phyloP scores from a whole-genome alignment of 352 stramenopile genomes.

The Heterotrichella gracilis region DNA sequence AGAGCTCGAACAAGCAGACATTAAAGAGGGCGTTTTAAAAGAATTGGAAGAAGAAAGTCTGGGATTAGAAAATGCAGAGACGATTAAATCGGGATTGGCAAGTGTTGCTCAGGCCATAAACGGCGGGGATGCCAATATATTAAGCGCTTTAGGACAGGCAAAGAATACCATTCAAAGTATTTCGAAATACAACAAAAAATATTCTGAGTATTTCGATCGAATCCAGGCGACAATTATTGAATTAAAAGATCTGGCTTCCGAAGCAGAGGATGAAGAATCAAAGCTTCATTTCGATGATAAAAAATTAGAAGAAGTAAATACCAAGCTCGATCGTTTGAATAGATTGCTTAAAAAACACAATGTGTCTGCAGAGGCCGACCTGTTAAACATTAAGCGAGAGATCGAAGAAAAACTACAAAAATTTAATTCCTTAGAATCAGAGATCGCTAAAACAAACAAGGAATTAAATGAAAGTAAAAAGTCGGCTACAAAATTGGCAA shows the following conservation, averaged over 20 bases:
- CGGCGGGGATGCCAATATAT: not conserved
- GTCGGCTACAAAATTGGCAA: not conserved
- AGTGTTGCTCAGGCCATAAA: not conserved
- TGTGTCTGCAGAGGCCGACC: not conserved
- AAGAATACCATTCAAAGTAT: not conserved
- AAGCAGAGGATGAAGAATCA: not conserved
- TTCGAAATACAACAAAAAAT: slow-evolving; percentile 10
- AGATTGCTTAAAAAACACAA: not conserved
- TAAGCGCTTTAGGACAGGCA: not conserved
- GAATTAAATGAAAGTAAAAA: not conserved
- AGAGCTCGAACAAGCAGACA: not conserved
- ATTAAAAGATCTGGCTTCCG: not conserved
- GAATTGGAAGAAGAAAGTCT: not conserved
- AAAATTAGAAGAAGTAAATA: slow-evolving; percentile 3
- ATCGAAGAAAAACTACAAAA: not conserved
- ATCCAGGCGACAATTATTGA: not conserved
- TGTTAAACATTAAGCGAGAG: not conserved
- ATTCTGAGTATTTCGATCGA: not conserved
- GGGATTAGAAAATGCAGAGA: not conserved
- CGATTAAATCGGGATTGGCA: not conserved
- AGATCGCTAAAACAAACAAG: not conserved
- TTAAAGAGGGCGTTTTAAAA: not conserved
- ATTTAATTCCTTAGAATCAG: not conserved
- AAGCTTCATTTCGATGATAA: not conserved
- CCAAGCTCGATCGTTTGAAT: not conserved